A percentile compares a stretch with the other conserved stretches of the same genome.
These are phyloP conservation scores for Podaxis sp. DNA, from an alignment of 768 basidiomycete species.

Conservation along the genomic window DNA sequence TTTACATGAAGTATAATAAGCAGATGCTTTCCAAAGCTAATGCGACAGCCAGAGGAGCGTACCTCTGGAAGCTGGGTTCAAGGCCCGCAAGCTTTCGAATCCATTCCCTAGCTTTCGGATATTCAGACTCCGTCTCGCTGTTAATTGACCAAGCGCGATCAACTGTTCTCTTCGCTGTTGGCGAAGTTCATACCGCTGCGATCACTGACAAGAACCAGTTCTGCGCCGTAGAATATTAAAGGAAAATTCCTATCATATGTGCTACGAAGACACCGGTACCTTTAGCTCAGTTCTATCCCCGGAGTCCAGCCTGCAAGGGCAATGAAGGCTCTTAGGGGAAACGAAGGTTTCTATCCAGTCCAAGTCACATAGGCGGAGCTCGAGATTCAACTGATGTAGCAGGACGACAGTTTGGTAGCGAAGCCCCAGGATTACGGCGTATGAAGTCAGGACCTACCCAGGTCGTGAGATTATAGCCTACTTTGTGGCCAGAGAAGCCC, in stretches of 20 bases:
- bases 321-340: neutral
- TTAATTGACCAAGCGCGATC: neutral
- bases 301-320: neutral
- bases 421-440: constrained; percentile 1
- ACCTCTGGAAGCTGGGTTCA: constrained; percentile 9
- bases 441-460: constrained; percentile 8
- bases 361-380: constrained; percentile 3
- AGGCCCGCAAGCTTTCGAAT: constrained; percentile 7
- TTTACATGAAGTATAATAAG: constrained; percentile 1
- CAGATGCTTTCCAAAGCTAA: constrained; percentile 8
- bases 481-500: constrained; percentile 11
- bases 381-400: constrained; percentile 4
- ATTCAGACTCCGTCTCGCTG: neutral
- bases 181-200: neutral
- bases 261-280: neutral
- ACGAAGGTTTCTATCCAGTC: neutral
- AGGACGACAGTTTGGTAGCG: constrained; percentile 10
- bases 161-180: neutral
- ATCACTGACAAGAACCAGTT: neutral
- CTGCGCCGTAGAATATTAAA: neutral
- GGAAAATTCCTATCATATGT: neutral
- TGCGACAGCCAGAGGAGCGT: constrained; percentile 7
- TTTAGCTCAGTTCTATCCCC: constrained; percentile 3
- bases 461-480: constrained; percentile 13
- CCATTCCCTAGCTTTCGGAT: neutral